Evolutionary conservation across 148 eudicot genomes (phyloP), one percentile per base, ranked within the genome.

Genomic region (Polygonum aviculare): DNA sequence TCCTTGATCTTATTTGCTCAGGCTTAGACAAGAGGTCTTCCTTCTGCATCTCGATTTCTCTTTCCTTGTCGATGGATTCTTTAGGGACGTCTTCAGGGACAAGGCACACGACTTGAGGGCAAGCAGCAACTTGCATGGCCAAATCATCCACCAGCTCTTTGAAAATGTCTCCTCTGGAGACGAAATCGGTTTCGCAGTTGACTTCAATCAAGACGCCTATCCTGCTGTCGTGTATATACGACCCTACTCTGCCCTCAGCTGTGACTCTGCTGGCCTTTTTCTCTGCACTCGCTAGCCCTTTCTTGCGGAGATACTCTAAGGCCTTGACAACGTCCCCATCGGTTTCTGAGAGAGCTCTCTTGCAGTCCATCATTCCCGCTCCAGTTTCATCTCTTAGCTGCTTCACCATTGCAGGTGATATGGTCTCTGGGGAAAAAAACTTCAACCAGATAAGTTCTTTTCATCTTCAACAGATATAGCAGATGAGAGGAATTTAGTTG

Each of bases 301-400:
- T 95, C 85, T 95, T 95, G 48, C 99, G 78, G 49, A 95, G 97
- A 84, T 81, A 93, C 76, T 89, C 99, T 77, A 88, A 93, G 36
- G 99, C 99, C 83, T 88, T 87, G 6, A 77, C 80, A 36, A 93
- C 76, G 80, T 95, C 94, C 6, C 99, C 98, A 74, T 78, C 94
- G 18, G 93, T 86, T 82, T 93, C 96, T 44, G 91, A 84, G 14
- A 93, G 91, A 35, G 99, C 98, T 74, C 87, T 95, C 80, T 95
- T 95, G 87, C 97, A 95, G 75, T 95, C 98, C 99, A 95, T 95
- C 99, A 95, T 95, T 48, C 97, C 97, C 50, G 97, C 96, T 80
- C 99, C 99, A 39, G 97, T 89, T 83, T 92, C 96, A 3, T 90
- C 92, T 57, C 97, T 85, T 76, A 95, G 75, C 84, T 95, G 97